Conservation (phyloP, 345 rosid species). For the Hibiscus trionum region DNA sequence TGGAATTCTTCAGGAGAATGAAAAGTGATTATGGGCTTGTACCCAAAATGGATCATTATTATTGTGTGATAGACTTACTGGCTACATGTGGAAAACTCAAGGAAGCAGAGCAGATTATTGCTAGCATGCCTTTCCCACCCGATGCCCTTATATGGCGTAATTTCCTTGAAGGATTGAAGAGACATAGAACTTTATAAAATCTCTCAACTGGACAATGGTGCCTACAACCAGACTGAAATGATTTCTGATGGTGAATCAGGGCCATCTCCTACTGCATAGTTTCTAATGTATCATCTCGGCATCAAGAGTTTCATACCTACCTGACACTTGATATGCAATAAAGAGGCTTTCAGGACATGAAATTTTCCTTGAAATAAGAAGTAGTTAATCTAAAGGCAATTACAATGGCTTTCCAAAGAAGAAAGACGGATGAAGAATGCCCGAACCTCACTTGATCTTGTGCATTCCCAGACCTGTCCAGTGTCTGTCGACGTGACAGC, state of each 20-base stretch:
- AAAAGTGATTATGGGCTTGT: conserved; percentile 38
- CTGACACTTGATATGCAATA: neutral
- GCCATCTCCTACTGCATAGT: neutral
- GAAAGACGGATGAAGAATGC: neutral
- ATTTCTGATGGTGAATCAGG: neutral
- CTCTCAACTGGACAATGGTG: neutral
- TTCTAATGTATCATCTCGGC: neutral
- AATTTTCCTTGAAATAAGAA: neutral
- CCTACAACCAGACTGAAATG: neutral
- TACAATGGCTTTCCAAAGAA: neutral
- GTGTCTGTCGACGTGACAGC: neutral
- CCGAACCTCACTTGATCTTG: neutral
- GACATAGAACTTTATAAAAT: conserved; percentile 9
- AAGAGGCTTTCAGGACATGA: neutral
- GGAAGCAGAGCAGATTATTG: conserved; percentile 62
- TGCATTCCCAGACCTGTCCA: neutral
- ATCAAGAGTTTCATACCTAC: neutral
- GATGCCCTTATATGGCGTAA: conserved; percentile 59
- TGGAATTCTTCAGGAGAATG: conserved; percentile 57
- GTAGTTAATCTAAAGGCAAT: neutral
- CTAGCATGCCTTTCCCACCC: conserved; percentile 66
- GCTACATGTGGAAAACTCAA: conserved; percentile 47
- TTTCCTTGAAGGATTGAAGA: conserved; percentile 67
- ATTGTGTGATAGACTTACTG: conserved; percentile 61
- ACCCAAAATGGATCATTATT: conserved; percentile 72